These are phyloP conservation scores for Pyrenophora seminiperda DNA, from an alignment of 2,329 filamentous ascomycete genomes.

Conservation along the genomic window DNA sequence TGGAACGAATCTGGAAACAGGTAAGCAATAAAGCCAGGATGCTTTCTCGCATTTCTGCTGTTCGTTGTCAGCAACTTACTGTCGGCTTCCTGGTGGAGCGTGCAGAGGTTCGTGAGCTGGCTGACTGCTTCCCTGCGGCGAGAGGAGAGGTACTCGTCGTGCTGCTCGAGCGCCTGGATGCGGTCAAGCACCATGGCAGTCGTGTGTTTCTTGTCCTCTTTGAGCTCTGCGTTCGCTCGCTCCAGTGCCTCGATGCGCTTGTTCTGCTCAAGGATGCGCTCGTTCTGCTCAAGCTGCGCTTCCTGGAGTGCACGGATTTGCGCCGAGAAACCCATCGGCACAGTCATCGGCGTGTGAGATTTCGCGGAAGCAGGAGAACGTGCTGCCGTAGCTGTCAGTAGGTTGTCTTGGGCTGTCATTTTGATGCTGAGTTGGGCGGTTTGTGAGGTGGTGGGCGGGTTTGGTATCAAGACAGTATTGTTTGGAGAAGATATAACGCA, in stretches of 20 bases:
- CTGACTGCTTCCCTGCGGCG: slow-evolving; percentile 25
- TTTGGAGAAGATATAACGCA: too few species aligned
- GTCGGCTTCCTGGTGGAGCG: slow-evolving; percentile 24
- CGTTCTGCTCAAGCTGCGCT: slow-evolving; percentile 11
- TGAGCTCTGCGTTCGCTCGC: slow-evolving; percentile 19
- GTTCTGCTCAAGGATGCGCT: slow-evolving; percentile 14
- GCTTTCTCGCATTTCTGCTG: too few species aligned
- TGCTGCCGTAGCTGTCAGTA: not conserved
- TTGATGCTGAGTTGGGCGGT: too few species aligned
- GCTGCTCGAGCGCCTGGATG: slow-evolving; percentile 18
- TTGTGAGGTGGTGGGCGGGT: too few species aligned
- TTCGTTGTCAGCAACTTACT: not conserved
- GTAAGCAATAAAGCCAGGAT: too few species aligned
- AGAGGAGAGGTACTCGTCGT: slow-evolving; percentile 5
- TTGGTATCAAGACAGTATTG: too few species aligned
- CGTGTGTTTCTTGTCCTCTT: not conserved
- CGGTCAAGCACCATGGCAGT: slow-evolving; percentile 2
- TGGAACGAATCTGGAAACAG: slow-evolving; percentile 14
- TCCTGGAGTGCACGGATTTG: slow-evolving; percentile 22
- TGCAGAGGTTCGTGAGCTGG: slow-evolving; percentile 24
- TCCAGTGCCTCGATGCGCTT: slow-evolving; percentile 16
- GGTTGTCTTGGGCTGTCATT: too few species aligned
- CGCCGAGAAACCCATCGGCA: slow-evolving; percentile 24
- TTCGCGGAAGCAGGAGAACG: too few species aligned
- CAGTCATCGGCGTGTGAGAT: not conserved